These are phyloP conservation scores for Ceratocystis cubensis DNA, from an alignment of 2,329 filamentous ascomycete genomes.

Conservation along the genomic window DNA sequence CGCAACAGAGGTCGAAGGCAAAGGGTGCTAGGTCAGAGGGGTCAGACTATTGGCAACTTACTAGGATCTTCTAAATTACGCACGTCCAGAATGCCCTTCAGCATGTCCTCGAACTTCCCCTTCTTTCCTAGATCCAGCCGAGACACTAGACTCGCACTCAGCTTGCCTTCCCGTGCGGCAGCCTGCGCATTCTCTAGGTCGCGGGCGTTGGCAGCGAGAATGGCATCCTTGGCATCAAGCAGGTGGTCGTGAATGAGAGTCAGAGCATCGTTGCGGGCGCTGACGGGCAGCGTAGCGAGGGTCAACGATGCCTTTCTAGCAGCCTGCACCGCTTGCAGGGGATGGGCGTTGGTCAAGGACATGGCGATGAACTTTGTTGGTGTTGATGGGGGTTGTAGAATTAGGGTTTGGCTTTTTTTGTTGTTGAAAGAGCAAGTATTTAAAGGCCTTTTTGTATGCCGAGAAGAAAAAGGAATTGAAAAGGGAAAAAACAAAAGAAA, in stretches of 20 bases:
- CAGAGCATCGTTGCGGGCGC: constrained; percentile 72
- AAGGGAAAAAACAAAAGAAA: background rate
- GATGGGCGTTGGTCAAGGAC: constrained; percentile 80
- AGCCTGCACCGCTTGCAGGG: constrained; percentile 60
- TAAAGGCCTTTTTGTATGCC: background rate
- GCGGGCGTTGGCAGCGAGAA: constrained; percentile 73
- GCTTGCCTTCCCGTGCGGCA: constrained; percentile 59
- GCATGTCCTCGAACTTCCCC: constrained; percentile 96
- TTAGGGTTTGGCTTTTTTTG: background rate
- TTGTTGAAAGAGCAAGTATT: background rate
- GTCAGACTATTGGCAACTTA: constrained; percentile 33
- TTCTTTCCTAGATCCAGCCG: constrained; percentile 72
- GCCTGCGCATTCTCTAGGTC: constrained; percentile 65
- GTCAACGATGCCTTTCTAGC: constrained; percentile 73
- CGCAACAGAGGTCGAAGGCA: constrained; percentile 17
- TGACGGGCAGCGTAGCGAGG: constrained; percentile 64
- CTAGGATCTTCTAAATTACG: constrained; percentile 71
- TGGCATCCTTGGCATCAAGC: constrained; percentile 52
- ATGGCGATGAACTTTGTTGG: constrained; percentile 35
- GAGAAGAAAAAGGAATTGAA: background rate
- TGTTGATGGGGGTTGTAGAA: background rate
- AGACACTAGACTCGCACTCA: constrained; percentile 75
- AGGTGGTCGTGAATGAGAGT: constrained; percentile 74
- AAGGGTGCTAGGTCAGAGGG: background rate
- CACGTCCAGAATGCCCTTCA: constrained; percentile 87